These are phyloP conservation scores for Metrosideros polymorpha DNA, from an alignment of 441 rosid genomes.

Conservation along the genomic window DNA sequence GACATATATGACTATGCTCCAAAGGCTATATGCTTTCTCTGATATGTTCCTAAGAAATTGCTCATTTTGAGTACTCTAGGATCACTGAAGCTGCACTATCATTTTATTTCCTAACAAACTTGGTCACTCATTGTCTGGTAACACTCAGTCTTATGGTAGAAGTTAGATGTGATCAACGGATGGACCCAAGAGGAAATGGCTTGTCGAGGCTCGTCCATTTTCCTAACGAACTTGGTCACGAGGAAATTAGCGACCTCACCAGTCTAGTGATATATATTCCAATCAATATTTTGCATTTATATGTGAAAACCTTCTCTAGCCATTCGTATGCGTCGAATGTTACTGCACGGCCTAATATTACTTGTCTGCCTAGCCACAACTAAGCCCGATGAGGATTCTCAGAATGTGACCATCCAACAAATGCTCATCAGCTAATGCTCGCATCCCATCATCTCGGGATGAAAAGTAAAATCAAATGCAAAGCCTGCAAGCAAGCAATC, in stretches of 20 bases:
- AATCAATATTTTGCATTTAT: background rate
- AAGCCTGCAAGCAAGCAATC: background rate
- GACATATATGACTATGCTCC: background rate
- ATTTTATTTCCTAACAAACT: background rate
- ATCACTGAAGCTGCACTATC: background rate
- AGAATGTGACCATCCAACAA: background rate
- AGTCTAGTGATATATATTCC: background rate
- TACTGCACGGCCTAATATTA: rapidly evolving
- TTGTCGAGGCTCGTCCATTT: background rate
- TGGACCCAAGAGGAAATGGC: background rate
- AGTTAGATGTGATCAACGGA: background rate
- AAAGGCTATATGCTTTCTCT: background rate
- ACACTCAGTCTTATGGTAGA: background rate
- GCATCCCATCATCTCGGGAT: background rate
- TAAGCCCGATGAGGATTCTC: background rate
- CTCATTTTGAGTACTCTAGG: background rate
- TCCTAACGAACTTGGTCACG: background rate
- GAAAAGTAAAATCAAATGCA: background rate
- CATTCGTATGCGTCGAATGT: background rate
- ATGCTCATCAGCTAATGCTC: background rate
- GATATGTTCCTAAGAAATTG: background rate
- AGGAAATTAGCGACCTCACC: too few relatives aligned
- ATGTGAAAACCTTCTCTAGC: background rate
- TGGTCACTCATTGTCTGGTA: background rate
- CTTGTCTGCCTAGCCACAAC: background rate